Evolutionary conservation across 768 basidiomycete genomes (phyloP).

Genomic region (Atractiella rhizophila): DNA sequence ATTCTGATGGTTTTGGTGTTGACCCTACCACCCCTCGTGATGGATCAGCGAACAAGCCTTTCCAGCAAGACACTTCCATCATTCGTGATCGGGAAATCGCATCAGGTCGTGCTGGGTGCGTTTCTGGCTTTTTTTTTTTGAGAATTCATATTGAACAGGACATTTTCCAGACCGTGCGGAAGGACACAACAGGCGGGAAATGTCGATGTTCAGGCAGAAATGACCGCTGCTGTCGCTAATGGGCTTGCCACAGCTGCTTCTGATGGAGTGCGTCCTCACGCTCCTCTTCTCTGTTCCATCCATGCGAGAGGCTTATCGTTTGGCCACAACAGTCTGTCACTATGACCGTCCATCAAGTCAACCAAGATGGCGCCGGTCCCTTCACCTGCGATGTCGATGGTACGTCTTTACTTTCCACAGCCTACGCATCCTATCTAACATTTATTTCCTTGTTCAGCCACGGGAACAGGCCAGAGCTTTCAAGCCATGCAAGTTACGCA

Average conservation of each 20-base stretch:
- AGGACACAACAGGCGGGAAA: not conserved
- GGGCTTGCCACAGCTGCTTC: not conserved
- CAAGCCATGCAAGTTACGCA: not conserved
- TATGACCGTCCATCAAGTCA: slow-evolving; percentile 5
- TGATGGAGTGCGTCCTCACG: not conserved
- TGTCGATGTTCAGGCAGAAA: not conserved
- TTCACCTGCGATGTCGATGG: not conserved
- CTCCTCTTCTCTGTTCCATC: not conserved
- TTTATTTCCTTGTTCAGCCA: no score
- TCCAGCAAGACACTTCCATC: slow-evolving; percentile 1
- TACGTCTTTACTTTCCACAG: not conserved
- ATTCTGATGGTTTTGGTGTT: not conserved
- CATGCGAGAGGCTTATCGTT: not conserved
- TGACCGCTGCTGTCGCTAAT: not conserved
- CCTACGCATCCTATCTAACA: no score
- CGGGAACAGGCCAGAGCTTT: not conserved
- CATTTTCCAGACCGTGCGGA: not conserved
- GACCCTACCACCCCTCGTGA: not conserved
- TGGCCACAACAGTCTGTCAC: not conserved
- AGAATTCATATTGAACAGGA: no score
- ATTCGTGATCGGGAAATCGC: not conserved
- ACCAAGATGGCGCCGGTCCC: slow-evolving; percentile 1
- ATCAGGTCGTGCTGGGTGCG: not conserved
- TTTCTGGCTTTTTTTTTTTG: no score
- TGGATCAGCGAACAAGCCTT: not conserved